A percentile compares a stretch with the other conserved stretches of the same genome.
Evolutionary conservation across 176 grass and related monocot species (phyloP).

Genomic region (Triticum urartu): DNA sequence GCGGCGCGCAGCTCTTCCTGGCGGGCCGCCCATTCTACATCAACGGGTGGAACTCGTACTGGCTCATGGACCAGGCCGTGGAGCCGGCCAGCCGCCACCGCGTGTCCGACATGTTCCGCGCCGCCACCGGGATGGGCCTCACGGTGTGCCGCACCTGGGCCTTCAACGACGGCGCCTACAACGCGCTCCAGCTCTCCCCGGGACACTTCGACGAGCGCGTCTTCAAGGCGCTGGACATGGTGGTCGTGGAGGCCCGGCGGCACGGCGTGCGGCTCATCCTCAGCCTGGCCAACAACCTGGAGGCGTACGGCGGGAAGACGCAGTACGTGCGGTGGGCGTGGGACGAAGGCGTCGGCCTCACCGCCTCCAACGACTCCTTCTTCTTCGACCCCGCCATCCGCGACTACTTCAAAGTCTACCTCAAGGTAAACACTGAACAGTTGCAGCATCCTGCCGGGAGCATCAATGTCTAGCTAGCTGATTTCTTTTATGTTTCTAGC

Average conservation of each 20-base stretch:
- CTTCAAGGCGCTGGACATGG: slow-evolving; percentile 80
- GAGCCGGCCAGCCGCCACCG: slow-evolving; percentile 58
- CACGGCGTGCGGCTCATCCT: slow-evolving; percentile 75
- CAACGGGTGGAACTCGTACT: slow-evolving; percentile 99
- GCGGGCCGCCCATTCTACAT: slow-evolving; percentile 68
- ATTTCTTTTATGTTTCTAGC: background rate
- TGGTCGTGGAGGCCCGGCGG: slow-evolving; percentile 66
- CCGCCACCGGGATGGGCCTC: slow-evolving; percentile 68
- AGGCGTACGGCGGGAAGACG: slow-evolving; percentile 88
- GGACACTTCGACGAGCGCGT: slow-evolving; percentile 85
- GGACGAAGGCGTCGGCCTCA: slow-evolving; percentile 82
- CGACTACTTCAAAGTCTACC: slow-evolving; percentile 90
- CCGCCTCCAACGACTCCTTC: slow-evolving; percentile 94
- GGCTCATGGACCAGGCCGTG: slow-evolving; percentile 93
- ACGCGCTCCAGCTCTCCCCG: slow-evolving; percentile 79
- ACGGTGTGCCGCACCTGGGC: slow-evolving; percentile 98
- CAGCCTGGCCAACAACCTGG: slow-evolving; percentile 84
- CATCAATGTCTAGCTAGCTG: background rate
- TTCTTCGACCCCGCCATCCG: slow-evolving; percentile 90
- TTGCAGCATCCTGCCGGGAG: background rate
- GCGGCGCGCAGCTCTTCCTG: slow-evolving; percentile 58
- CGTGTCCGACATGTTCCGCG: slow-evolving; percentile 53
- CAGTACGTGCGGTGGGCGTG: slow-evolving; percentile 97
- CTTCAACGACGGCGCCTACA: slow-evolving; percentile 92
- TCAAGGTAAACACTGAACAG: slow-evolving; percentile 44